Evolutionary conservation across 192 early-diverging fungal species (phyloP), one percentile per base, ranked within the genome.

Genomic region (Linderina pennispora): DNA sequence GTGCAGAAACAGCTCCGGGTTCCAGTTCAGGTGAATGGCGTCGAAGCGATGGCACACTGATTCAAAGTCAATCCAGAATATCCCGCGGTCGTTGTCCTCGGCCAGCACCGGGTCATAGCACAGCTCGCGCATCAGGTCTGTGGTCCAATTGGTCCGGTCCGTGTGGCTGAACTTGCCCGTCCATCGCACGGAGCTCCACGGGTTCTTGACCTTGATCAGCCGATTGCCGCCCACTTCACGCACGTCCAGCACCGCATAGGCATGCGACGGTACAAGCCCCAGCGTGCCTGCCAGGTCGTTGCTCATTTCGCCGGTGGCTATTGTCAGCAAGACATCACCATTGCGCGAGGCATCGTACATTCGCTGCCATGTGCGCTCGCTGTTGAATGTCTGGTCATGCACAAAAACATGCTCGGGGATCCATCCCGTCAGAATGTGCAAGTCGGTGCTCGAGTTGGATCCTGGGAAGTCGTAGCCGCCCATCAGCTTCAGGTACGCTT

Each of bases 401-500:
- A 92, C 78, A 71, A 92, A 92, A 9, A 96, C 71, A 35, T 91
- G 80, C 51, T 96, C 93, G 2, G 93, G 93, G 23, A 94, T 86
- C 93, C 93, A 96, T 2, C 89, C 93, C 3, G 93, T 93, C 52
- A 96, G 62, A 8, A 87, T 79, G 38, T 92, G 80, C 19, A 95
- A 62, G 61, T 96, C 93, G 28, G 91, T 91, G 28, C 93, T 89
- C 9, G 93, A 89, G 62, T 92, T 94, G 36, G 91, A 92, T 37
- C 91, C 93, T 1, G 89, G 91, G 61, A 94, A 97, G 54, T 89
- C 86, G 56, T 94, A 97, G 15, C 93, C 93, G 36, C 93, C 93
- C 86, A 90, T 91, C 1, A 94, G 60, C 65, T 97, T 97, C 81
- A 94, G 81, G 53, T 92, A 97, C 50, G 93, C 93, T 55, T 97